Base-by-base conservation (phyloP, 2,329 filamentous ascomycete species). In the Phyllosticta paracitricarpa region DNA sequence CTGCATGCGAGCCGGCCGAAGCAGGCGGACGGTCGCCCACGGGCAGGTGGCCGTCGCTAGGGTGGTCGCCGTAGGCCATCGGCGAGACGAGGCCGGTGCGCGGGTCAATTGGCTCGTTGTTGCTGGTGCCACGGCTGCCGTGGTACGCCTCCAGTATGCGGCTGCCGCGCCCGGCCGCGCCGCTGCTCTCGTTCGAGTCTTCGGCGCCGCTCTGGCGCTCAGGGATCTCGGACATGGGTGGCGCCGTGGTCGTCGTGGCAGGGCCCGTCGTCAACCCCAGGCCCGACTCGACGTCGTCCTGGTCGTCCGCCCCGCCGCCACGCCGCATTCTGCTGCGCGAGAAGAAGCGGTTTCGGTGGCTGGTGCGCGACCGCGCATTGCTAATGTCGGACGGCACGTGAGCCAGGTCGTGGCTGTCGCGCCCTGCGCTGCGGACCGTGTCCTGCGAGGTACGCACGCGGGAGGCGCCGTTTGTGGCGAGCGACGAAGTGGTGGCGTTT, bases 301-400 rank as follows among this genome's bases (percentile, higher is more conserved):
- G 71, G 33, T 68, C 71, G 10, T 66, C 62, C 4, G 33, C 8
- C 10, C 33, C 33, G 6, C 33, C 33, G 9, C 33, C 33, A 12
- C 33, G 33, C 10, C 65, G 67, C 52, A 63, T 63, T 40, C 58
- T 64, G 24, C 65, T 67, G n/a, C 83, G 79, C 40, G 79, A 75
- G 71, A 88, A 84, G 74, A 88, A 87, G 2, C 84, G 79, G 64
- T 85, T 86, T 6, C 81, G 79, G 62, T 84, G 82, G 5, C 75
- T 74, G 4, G 77, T 74, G 14, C 73, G 73, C 51, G 72, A 69
- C 33, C 72, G 72, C 4, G 68, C 65, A 26, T 64, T 66, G 53
- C 64, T 69, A 22, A 69, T 69, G 53, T 74, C 73, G 3, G 74
- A 75, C 52, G 68, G 66, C 26, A 73, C 68, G 40, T 72, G 72